Base-by-base conservation (phyloP, 345 rosid species). In the Populus euphratica region DNA sequence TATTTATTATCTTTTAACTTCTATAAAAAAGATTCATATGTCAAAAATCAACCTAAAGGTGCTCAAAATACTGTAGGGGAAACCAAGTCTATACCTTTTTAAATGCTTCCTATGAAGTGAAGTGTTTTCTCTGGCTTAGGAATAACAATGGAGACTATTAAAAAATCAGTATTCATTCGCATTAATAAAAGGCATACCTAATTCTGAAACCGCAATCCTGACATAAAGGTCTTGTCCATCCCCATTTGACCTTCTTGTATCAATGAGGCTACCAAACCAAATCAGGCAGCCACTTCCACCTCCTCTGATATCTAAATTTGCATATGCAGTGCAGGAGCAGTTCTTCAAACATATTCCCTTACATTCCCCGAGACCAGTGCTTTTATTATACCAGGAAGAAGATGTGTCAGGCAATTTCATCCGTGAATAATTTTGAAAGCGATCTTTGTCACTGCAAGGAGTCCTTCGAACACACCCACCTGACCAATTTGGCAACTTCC, bases 401-500 rank as follows among this genome's bases (percentile, higher is more conserved):
- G 36, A 63, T 25, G 67, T 65, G 5, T 74, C 77, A 0, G 69
- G 70, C 36, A 74, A 12, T 27, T 64, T 74, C 5, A 74, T 8
- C 23, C 62, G 11, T 0, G 33, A 0, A 7, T 8, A 20, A 33
- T 39, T 61, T n/a, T 39, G 12, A 18, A 61, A 74, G 0, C 69
- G 27, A 6, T 74, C 41, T n/a, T 33, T 20, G 5, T 35, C 27
- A 47, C 8, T 20, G 38, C 73, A 70, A 7, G 41, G 41, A 21
- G 52, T 35, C 39, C 50, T 69, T 25, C 54, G 11, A 23, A 69
- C 73, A 56, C 79, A 76, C 36, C 74, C 79, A 1, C 20, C 66
- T 0, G 62, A 59, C 54, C 38, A 77, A 23, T 14, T 41, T 6
- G 18, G 20, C 50, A 18, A 29, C 36, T 71, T 21, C 76, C 68